Evolutionary conservation across 1,139 yeast species (phyloP), one percentile per base, ranked within the genome.

Genomic region (Saccharomycopsis hybrid): DNA sequence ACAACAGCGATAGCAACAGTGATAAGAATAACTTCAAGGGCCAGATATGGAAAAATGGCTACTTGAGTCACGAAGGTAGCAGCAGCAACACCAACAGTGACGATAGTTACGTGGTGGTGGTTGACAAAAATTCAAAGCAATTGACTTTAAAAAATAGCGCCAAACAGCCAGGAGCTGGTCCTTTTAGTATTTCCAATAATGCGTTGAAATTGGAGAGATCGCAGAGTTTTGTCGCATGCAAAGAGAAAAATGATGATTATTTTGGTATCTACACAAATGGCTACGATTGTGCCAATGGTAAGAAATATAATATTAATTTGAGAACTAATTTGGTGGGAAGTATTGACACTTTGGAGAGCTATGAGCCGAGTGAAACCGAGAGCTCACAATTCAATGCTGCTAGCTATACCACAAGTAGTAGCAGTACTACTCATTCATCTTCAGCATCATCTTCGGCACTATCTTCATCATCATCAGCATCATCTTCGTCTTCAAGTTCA

Each of bases 21-120:
- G 24, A 40, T 3, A n/a, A 11, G 18, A 8, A 33, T n/a, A 28
- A 38, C 44, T 18, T 39, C 25, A 8, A 28, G 30, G 37, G 31
- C 8, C 25, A 31, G 2, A 40, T 48, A n/a, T 46, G 50, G 50
- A 27, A 46, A 28, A 48, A 48, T 38, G 50, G 50, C 9, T 46
- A 48, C 38, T 38, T 48, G 43, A 18, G 18, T 18, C 18, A 18
- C 18, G 18, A 18, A 18, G 18, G 18, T 18, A 18, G 18, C 18
- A 18, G 18, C 18, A 18, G 18, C 18, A 39, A 48, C 49, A 44
- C 25, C 11, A n/a, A 28, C 25, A 29, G 13, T 24, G 7, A 29
- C 31, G 33, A 29, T 5, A n/a, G n/a, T 11, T 31, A 29, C 18
- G 43, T 38, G 9, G 44, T 48, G 27, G 44, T 46, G 9, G 13